Conservation (phyloP, 2,329 filamentous ascomycete species). For the Fonsecaea pedrosoi region DNA sequence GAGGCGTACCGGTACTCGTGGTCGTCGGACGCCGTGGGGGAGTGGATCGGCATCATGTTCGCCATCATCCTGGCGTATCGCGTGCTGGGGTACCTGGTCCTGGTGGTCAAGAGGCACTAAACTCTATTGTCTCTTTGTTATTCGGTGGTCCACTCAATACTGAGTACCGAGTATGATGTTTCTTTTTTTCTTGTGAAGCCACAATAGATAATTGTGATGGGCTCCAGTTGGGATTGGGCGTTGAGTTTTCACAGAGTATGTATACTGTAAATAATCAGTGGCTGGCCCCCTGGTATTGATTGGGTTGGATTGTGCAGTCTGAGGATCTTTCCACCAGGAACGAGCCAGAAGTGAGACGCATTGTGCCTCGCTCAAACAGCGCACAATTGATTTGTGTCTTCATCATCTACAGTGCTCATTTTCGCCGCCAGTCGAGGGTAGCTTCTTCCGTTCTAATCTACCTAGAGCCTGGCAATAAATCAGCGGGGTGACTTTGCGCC, state of each 20-base stretch:
- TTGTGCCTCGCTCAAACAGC: not conserved
- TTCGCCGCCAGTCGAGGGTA: not conserved
- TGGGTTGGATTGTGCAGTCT: too few relatives aligned
- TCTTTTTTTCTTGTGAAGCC: too few relatives aligned
- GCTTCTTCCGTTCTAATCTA: not conserved
- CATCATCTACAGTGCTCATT: not conserved
- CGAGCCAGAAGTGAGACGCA: not conserved
- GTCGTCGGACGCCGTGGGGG: slow-evolving; percentile 65
- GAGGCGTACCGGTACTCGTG: slow-evolving; percentile 71
- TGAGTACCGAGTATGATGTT: too few relatives aligned
- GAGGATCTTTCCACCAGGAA: too few relatives aligned
- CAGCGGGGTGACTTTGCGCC: not conserved
- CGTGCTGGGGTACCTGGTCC: slow-evolving; percentile 53
- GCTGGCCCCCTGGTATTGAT: too few relatives aligned
- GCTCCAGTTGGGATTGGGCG: too few relatives aligned
- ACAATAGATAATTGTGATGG: too few relatives aligned
- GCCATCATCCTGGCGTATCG: slow-evolving; percentile 77
- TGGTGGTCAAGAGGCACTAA: slow-evolving; percentile 26
- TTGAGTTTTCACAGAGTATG: too few relatives aligned
- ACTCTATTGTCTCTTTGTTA: too few relatives aligned
- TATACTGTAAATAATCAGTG: too few relatives aligned
- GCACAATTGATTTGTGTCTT: not conserved
- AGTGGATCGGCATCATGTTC: slow-evolving; percentile 79
- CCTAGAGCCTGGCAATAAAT: not conserved
- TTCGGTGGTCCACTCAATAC: too few relatives aligned